Evolutionary conservation across 116 monocot genomes (phyloP), one percentile per base, ranked within the genome.

Genomic region (Iris pallida): DNA sequence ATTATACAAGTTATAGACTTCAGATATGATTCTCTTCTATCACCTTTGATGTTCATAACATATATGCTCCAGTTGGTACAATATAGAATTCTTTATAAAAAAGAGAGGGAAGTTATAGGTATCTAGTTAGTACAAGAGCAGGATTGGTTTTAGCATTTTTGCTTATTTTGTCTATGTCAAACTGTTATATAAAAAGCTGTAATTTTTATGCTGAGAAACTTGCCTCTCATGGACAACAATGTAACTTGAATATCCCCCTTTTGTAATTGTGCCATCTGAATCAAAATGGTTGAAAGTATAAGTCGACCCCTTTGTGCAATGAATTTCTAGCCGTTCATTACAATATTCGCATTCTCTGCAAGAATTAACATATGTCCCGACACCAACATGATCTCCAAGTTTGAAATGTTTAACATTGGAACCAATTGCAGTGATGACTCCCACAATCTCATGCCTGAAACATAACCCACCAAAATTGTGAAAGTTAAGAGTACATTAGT

Each of bases 201-300:
- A 30, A 30, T 30, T 0, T 30, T 30, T 30, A 30, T 30, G 30
- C 30, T 41, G 3, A 59, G 19, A 45, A 59, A 66, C 81, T 68
- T 82, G 66, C 95, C 95, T 95, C 40, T 91, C 82, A 76, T 85
- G 86, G 30, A 91, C 89, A 17, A 92, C 85, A 10, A 91, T 92
- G 62, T 68, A 70, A 68, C 71, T 80, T 7, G 92, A 91, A 78
- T 91, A 96, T 69, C 96, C 96, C 9, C 92, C 96, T 75, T 82
- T 89, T 45, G 96, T 96, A 62, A 87, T 63, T 18, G 89, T 79
- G 7, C 96, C 91, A 89, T 92, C 89, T 14, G 48, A 68, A 73
- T 91, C 96, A 64, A 87, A 9, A 14, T 0, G 41, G 75, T 96
- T 89, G 66, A 79, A 91, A 49, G 92, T 96, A 15, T 0, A 8